Percentiles rank a stretch among this genome's conserved stretches.
These are phyloP conservation scores for Pinus taeda DNA, from an alignment of 75 land plant species.

Conservation along the genomic window DNA sequence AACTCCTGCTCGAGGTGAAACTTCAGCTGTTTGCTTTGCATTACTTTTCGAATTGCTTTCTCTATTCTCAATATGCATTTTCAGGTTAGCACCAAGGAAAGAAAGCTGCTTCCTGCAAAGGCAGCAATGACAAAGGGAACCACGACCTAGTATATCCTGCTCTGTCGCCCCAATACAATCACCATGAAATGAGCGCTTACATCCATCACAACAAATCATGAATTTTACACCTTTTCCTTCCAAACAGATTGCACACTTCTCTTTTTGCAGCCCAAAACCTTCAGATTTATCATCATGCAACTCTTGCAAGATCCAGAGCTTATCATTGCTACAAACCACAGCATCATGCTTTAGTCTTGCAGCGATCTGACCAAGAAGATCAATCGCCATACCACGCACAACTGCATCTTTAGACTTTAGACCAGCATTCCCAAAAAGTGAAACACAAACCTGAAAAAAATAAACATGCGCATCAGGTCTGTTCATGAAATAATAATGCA, in stretches of 20 bases:
- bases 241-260: conserved; percentile 65
- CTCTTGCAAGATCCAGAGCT: conserved; percentile 79
- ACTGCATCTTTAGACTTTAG: conserved; percentile 83
- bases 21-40: conserved; percentile 20
- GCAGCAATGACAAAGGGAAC: conserved; percentile 83
- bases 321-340: conserved; percentile 53
- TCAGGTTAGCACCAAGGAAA: conserved; percentile 42
- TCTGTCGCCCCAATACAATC: conserved; percentile 79
- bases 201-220: conserved; percentile 63
- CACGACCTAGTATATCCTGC: conserved; percentile 45
- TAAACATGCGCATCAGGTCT: not conserved
- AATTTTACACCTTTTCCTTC: conserved; percentile 38
- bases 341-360: conserved; percentile 92
- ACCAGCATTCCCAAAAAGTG: conserved; percentile 87
- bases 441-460: conserved; percentile 82
- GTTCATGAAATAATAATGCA: conserved; percentile 9
- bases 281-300: conserved; percentile 18
- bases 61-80: conserved; percentile 34
- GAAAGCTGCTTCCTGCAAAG: conserved; percentile 72
- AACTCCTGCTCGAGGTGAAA: conserved; percentile 25
- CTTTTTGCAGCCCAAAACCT: conserved; percentile 18
- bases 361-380: conserved; percentile 93
- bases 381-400: conserved; percentile 83
- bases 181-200: conserved; percentile 78
- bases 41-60: not conserved